Evolutionary conservation across 1,284 basidiomycete species (phyloP), one percentile per base, ranked within the genome.

Genomic region (Pisolithus thermaeus): DNA sequence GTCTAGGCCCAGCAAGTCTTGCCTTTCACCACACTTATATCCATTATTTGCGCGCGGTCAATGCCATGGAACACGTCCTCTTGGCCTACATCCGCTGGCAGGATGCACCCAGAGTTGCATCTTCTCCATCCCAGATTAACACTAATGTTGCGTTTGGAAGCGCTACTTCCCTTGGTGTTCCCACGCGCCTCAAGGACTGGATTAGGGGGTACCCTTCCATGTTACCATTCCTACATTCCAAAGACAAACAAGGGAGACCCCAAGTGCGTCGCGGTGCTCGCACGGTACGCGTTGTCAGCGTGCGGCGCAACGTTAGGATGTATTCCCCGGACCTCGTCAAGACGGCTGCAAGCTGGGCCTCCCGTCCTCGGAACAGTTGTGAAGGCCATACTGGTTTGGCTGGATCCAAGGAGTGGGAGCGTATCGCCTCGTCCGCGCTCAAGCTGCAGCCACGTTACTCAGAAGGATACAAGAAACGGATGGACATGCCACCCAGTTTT

Each of bases 41-140:
- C 16, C 80, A 84, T 61, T 96, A 92, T 64, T 81, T 94, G 42
- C 83, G 86, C 46, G 76, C 88, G 16, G 84, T 87, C 2, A 83
- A 84, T 38, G 92, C 93, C 1, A 88, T 89, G 51, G 93, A 97
- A 64, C 93, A 97, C 59, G 73, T 97, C 47, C 73, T 96, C 11
- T 79, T 96, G 16, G 78, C 90, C 0, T 93, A 86, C 65, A 86
- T 96, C 52, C 82, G 93, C 18, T 86, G 83, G 73, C 84, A 90
- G 57, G 81, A 88, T 55, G 75, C 77, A 3, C 75, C 78, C 20
- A 70, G 70, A 27, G 56, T 64, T 1, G 55, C 61, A 11, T 56
- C 58, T 7, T 49, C 51, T 3, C 63, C 47, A 41, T 61, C 66
- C 36, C 61, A 66, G 35, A 65, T 68, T 54, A 68, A 68, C 41